phyloP scores from a whole-genome alignment of 2,329 filamentous ascomycete genomes.

The Aspergillus viridinutans region DNA sequence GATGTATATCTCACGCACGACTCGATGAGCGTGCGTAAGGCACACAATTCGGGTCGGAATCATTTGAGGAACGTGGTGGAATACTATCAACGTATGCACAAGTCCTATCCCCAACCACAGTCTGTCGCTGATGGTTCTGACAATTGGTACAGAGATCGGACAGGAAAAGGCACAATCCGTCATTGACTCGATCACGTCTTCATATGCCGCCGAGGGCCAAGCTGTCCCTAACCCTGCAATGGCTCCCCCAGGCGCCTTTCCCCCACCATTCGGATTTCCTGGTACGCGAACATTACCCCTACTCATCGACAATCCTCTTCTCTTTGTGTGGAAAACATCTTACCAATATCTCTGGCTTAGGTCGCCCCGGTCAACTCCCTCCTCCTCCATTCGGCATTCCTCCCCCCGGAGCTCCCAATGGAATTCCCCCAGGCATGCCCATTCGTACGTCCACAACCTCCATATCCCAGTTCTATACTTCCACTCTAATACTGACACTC shows the following conservation, averaged over 20 bases:
- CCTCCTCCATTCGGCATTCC: constrained; percentile 59
- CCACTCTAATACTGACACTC: constrained; percentile 9
- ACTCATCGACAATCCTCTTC: neutral
- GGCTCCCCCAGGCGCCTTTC: constrained; percentile 50
- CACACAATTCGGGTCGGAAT: constrained; percentile 94
- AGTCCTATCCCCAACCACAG: neutral
- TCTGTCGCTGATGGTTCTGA: neutral
- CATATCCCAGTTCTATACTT: neutral
- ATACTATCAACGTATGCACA: constrained; percentile 80
- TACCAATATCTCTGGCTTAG: constrained; percentile 9
- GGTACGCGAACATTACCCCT: constrained; percentile 38
- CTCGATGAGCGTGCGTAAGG: constrained; percentile 99
- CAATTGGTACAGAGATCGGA: constrained; percentile 69
- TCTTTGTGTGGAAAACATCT: neutral
- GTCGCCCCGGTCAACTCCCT: constrained; percentile 39
- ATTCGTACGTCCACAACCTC: constrained; percentile 49
- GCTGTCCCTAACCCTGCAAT: constrained; percentile 81
- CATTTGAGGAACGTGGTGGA: constrained; percentile 96
- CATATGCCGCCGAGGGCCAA: constrained; percentile 92
- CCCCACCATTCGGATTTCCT: constrained; percentile 61
- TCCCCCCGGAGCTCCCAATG: constrained; percentile 37
- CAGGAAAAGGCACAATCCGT: constrained; percentile 98
- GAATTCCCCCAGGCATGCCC: constrained; percentile 36
- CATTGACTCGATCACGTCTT: constrained; percentile 95
- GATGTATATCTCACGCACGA: constrained; percentile 99